Evolutionary conservation across 2,329 filamentous ascomycete species (phyloP).

Genomic region (Cladosporium cucumerinum): DNA sequence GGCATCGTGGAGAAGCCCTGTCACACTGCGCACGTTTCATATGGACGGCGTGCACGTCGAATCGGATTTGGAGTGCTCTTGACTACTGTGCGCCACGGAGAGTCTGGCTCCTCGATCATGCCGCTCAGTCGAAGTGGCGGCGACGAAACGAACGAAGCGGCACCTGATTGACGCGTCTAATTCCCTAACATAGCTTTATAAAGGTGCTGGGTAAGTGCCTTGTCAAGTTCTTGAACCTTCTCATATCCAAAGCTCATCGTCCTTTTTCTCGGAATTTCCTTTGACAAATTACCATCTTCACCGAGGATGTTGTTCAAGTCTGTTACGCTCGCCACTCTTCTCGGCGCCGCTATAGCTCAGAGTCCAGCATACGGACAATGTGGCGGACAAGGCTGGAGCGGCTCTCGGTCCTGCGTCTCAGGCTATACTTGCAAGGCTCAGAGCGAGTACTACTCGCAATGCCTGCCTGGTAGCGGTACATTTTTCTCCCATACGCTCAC

Average conservation of each 20-base stretch:
- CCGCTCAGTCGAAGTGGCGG: neutral
- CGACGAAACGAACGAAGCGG: neutral
- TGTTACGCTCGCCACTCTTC: neutral
- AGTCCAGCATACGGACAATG: conserved; percentile 23
- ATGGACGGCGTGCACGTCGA: neutral
- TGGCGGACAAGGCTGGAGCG: conserved; percentile 23
- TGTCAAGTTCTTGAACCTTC: neutral
- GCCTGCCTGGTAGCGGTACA: conserved; percentile 18
- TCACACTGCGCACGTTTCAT: neutral
- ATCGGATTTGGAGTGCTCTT: neutral
- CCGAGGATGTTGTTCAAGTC: neutral
- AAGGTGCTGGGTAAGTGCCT: neutral
- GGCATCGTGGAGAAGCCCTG: neutral
- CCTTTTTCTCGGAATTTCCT: neutral
- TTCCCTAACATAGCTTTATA: neutral
- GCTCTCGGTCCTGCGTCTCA: conserved; percentile 23
- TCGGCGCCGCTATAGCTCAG: neutral
- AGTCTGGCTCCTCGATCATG: neutral
- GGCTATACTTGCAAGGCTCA: conserved; percentile 22
- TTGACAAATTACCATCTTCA: neutral
- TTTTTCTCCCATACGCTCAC: neutral
- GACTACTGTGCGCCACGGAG: neutral
- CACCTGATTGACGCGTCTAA: neutral
- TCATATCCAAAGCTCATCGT: neutral
- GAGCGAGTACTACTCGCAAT: conserved; percentile 27